Evolutionary conservation across 139 green algal genomes (phyloP), one percentile per base, ranked within the genome.

Genomic region (Auxenochlorella pyrenoidosa): DNA sequence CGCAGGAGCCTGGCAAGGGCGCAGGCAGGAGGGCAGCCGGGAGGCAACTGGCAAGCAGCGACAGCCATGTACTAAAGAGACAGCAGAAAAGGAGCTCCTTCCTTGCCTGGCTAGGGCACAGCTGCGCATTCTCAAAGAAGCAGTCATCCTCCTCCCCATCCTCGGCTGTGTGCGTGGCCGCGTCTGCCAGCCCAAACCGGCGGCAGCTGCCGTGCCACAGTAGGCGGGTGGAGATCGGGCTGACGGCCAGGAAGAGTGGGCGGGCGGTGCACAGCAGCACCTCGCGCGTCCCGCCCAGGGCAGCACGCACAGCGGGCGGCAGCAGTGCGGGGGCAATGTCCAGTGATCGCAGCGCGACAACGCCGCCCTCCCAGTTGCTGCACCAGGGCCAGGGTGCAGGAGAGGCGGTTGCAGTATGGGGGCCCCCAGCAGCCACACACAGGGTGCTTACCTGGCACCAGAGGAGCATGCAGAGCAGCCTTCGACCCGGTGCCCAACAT

Each of bases 121-220:
- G 54, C 54, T 63, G 8, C 0, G 70, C 16, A 51, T 80, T 80
- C 4, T 40, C n/a, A 38, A 73, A 80, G 70, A 87, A 80, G 32
- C 68, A 43, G 47, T 87, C 82, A 24, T 87, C 41, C 68, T 80
- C 82, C 2, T n/a, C 34, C 0, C 82, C 82, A 13, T 87, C 82
- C 70, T 87, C 82, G 2, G n/a, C 54, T n/a, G 51, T 38, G 18
- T 30, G 24, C 5, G 82, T 87, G 6, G 82, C 82, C 0, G 65
- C 70, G 22, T 87, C 82, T 15, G n/a, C 51, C 82, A 87, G 47
- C 47, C 68, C 66, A 15, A 68, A 63, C 18, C 63, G n/a, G 32
- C 34, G 82, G 34, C 34, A 70, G 82, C 38, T 32, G 82, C 82
- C 82, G n/a, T 87, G 82, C 82, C 82, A 87, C n/a, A 87, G 44